phyloP scores from a whole-genome alignment of 2,329 filamentous ascomycete genomes.

The Curvularia sp. region DNA sequence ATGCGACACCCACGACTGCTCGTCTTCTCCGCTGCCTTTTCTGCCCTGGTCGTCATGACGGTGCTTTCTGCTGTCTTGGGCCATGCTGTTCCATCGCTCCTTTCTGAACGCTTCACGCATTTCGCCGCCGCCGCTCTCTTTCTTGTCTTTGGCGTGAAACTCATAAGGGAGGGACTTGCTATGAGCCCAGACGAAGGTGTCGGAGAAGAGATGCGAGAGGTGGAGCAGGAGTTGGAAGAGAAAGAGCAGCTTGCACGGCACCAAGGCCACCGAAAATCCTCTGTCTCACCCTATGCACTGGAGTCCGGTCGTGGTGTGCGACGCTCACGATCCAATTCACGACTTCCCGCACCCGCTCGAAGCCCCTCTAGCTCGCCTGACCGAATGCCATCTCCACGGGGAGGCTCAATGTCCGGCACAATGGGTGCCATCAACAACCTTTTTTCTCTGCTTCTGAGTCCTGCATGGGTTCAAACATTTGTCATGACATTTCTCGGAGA shows the following conservation, averaged over 20 bases:
- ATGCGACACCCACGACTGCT: constrained; percentile 96
- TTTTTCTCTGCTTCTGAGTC: constrained; percentile 84
- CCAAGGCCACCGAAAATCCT: constrained; percentile 67
- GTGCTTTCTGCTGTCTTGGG: constrained; percentile 90
- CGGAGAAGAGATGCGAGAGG: constrained; percentile 96
- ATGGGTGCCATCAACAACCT: constrained; percentile 82
- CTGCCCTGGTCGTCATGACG: constrained; percentile 91
- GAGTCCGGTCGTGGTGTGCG: constrained; percentile 77
- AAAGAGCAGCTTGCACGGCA: constrained; percentile 81
- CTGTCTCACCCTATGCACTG: constrained; percentile 76
- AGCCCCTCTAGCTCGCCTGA: constrained; percentile 70
- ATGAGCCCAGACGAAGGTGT: constrained; percentile 93
- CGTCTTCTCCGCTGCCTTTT: constrained; percentile 94
- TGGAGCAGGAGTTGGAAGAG: constrained; percentile 91
- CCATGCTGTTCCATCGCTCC: constrained; percentile 86
- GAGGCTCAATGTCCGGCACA: constrained; percentile 63
- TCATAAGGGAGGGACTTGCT: constrained; percentile 83
- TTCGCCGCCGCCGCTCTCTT: constrained; percentile 86
- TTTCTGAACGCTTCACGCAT: constrained; percentile 90
- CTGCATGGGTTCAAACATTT: constrained; percentile 98
- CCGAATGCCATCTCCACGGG: constrained; percentile 53
- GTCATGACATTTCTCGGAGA: constrained; percentile 98
- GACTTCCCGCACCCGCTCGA: constrained; percentile 79
- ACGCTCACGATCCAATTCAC: constrained; percentile 75
- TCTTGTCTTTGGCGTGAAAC: constrained; percentile 83